A percentile compares a stretch with the other conserved stretches of the same genome.
These are phyloP conservation scores for Eucalyptus camaldulensis DNA, from an alignment of 345 rosid species.

Conservation along the genomic window DNA sequence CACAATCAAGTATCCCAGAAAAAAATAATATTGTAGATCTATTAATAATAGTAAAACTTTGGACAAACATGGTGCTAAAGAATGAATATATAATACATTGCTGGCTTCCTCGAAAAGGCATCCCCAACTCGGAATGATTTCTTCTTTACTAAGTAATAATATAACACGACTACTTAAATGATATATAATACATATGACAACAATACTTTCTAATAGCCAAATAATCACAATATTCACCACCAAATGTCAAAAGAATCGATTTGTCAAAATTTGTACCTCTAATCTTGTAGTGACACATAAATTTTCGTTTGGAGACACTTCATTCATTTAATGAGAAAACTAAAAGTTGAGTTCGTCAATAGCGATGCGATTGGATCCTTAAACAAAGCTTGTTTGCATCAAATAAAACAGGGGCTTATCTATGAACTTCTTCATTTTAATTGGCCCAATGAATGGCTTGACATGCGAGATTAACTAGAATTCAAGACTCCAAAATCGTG, in stretches of 20 bases:
- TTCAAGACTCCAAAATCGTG: background rate
- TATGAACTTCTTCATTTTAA: background rate
- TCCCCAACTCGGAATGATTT: too few species aligned
- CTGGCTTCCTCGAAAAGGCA: too few species aligned
- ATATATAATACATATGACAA: too few species aligned
- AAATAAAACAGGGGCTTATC: background rate
- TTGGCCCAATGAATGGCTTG: background rate
- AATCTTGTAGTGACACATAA: background rate
- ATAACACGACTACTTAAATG: too few species aligned
- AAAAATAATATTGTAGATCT: too few species aligned
- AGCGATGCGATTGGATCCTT: rapidly evolving
- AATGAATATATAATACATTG: too few species aligned
- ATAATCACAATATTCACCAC: too few species aligned
- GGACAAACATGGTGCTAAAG: too few species aligned
- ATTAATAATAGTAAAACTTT: too few species aligned
- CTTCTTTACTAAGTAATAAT: too few species aligned
- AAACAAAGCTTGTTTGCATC: background rate
- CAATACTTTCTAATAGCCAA: too few species aligned
- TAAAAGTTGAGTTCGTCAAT: background rate
- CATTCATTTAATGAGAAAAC: background rate
- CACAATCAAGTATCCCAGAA: too few species aligned
- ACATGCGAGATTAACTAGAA: background rate
- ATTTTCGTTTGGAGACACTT: background rate
- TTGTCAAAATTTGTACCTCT: background rate
- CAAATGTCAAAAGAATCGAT: background rate